These are phyloP conservation scores for Arthroderma sp. DNA, from an alignment of 2,329 filamentous ascomycete species.

Conservation along the genomic window DNA sequence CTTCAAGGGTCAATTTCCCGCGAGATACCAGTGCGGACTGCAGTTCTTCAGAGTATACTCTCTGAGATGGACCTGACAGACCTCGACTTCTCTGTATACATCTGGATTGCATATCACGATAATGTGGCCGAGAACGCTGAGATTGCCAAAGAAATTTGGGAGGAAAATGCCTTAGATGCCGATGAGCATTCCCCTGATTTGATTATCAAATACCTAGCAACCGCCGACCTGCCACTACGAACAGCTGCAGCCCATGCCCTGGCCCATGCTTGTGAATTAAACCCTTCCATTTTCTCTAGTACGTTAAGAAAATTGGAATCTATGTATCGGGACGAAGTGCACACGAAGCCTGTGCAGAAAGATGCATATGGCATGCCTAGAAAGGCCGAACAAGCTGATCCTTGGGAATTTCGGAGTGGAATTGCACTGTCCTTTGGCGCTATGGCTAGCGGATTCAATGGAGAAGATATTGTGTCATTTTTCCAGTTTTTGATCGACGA, in stretches of 20 bases:
- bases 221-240: slow-evolving; percentile 67
- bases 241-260: slow-evolving; percentile 72
- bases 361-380: slow-evolving; percentile 92
- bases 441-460: slow-evolving; percentile 58
- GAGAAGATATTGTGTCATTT: slow-evolving; percentile 60
- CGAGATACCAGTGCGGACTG: slow-evolving; percentile 66
- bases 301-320: slow-evolving; percentile 55
- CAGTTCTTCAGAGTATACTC: slow-evolving; percentile 79
- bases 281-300: slow-evolving; percentile 48
- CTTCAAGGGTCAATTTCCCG: slow-evolving; percentile 67
- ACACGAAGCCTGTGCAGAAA: slow-evolving; percentile 68
- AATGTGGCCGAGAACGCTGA: slow-evolving; percentile 78
- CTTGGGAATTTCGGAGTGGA: slow-evolving; percentile 83
- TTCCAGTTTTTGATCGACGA: slow-evolving; percentile 74
- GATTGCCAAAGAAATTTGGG: slow-evolving; percentile 80
- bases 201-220: slow-evolving; percentile 68
- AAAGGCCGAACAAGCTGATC: slow-evolving; percentile 76
- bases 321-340: slow-evolving; percentile 66
- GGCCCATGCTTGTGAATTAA: slow-evolving; percentile 56
- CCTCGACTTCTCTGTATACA: slow-evolving; percentile 70
- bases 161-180: slow-evolving; percentile 72
- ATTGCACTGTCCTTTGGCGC: slow-evolving; percentile 79
- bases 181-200: slow-evolving; percentile 51
- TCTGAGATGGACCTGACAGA: slow-evolving; percentile 87
- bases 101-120: slow-evolving; percentile 90